Percentiles rank a stretch among this genome's conserved stretches.
These are phyloP conservation scores for Fraxinus platypoda DNA, from an alignment of 305 asterid genomes.

Conservation along the genomic window DNA sequence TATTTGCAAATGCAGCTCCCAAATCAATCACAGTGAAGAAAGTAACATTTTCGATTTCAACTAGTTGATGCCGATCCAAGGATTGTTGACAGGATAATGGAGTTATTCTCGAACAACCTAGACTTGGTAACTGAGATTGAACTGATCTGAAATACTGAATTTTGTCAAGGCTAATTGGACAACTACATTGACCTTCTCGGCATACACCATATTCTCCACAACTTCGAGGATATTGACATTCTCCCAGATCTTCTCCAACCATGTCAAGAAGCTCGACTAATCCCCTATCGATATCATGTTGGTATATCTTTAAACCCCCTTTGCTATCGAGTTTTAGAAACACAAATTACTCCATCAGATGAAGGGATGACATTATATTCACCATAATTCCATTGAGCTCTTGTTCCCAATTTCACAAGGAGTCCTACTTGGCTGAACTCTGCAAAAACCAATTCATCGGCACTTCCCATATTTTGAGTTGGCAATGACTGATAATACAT, in stretches of 20 bases:
- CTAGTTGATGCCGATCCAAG: neutral
- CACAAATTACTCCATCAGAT: neutral
- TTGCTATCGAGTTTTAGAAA: neutral
- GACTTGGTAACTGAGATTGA: neutral
- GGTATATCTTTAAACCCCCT: neutral
- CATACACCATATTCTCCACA: slow-evolving; percentile 30
- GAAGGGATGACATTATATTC: neutral
- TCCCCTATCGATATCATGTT: neutral
- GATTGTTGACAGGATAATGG: slow-evolving; percentile 17
- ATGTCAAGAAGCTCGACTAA: slow-evolving; percentile 14
- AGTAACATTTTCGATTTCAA: slow-evolving; percentile 10
- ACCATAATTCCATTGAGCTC: neutral
- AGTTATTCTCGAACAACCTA: slow-evolving; percentile 12
- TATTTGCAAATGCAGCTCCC: neutral
- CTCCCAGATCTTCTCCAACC: neutral
- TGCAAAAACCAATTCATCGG: neutral
- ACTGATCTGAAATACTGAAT: neutral
- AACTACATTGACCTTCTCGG: slow-evolving; percentile 16
- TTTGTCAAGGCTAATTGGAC: slow-evolving; percentile 3
- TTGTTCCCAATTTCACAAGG: neutral
- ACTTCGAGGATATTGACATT: slow-evolving; percentile 24
- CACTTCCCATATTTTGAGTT: neutral
- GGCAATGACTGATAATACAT: neutral
- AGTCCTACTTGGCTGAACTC: slow-evolving; percentile 2
- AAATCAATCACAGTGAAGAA: neutral